Percentiles rank a stretch among this genome's conserved stretches.
Conservation (phyloP, 345 rosid species). For the Brassica nigra region DNA sequence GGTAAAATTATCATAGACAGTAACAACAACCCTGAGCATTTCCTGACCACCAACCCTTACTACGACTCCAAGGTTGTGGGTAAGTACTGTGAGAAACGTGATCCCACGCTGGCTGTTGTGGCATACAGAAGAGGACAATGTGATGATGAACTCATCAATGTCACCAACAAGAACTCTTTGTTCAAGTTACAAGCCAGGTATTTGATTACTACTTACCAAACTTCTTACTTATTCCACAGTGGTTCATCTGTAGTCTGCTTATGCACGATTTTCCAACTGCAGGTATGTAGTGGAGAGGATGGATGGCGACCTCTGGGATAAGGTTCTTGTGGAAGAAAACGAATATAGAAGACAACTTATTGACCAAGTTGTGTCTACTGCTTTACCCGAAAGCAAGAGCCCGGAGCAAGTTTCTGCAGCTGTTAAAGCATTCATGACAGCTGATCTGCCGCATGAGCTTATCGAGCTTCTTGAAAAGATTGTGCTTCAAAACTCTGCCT, state of each 20-base stretch:
- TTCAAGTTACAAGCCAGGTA: slow-evolving; percentile 99
- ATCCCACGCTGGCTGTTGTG: slow-evolving; percentile 98
- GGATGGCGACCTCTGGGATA: slow-evolving; percentile 99
- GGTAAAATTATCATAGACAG: slow-evolving; percentile 99
- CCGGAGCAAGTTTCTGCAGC: slow-evolving; percentile 92
- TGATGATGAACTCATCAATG: slow-evolving; percentile 95
- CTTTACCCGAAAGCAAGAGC: slow-evolving; percentile 91
- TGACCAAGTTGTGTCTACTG: slow-evolving; percentile 98
- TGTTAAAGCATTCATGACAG: slow-evolving; percentile 89
- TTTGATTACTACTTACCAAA: slow-evolving; percentile 31
- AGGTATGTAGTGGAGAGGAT: slow-evolving; percentile 99
- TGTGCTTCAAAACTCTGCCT: slow-evolving; percentile 97
- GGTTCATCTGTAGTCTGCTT: slow-evolving; percentile 33
- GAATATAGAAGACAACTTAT: slow-evolving; percentile 89
- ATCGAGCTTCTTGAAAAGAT: slow-evolving; percentile 95
- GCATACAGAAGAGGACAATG: slow-evolving; percentile 99
- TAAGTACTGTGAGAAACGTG: slow-evolving; percentile 99
- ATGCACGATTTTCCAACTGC: slow-evolving; percentile 38
- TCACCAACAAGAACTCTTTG: slow-evolving; percentile 96
- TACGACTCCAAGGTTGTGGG: slow-evolving; percentile 99
- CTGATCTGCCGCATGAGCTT: slow-evolving; percentile 80
- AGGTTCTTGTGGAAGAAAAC: slow-evolving; percentile 92
- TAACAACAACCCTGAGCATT: slow-evolving; percentile 99
- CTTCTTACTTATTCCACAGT: slow-evolving; percentile 21
- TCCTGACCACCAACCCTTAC: slow-evolving; percentile 96